These are phyloP conservation scores for Leptographium wingfieldii DNA, from an alignment of 2,329 filamentous ascomycete genomes.

Conservation along the genomic window DNA sequence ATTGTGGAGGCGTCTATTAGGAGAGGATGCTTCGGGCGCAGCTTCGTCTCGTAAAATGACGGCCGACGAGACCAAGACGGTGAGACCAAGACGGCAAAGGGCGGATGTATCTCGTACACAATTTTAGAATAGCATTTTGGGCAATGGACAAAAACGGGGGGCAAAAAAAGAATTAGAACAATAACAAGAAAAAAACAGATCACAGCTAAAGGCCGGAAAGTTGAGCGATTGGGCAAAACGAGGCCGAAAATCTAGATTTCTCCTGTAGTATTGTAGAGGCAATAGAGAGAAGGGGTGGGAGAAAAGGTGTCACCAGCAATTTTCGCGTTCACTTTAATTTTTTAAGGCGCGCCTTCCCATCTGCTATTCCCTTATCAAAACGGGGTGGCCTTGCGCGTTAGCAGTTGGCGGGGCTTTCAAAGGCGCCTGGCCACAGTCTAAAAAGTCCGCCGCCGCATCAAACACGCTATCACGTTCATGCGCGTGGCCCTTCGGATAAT, in stretches of 20 bases:
- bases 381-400: background rate
- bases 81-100: background rate
- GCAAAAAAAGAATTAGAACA: background rate
- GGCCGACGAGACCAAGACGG: background rate
- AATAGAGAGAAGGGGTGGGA: background rate
- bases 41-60: background rate
- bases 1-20: background rate
- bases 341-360: background rate
- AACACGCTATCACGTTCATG: slow-evolving; percentile 14
- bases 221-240: background rate
- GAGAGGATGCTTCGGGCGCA: background rate
- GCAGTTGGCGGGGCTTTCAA: background rate
- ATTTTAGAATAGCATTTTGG: background rate
- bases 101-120: no score
- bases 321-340: background rate
- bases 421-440: background rate
- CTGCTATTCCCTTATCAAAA: background rate
- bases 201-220: background rate
- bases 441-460: background rate
- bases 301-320: background rate
- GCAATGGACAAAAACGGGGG: background rate
- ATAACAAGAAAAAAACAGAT: background rate
- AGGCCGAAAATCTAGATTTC: background rate
- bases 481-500: background rate
- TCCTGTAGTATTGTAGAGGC: background rate